Conservation (phyloP, 768 basidiomycete genomes). For the Rubroboletus pulcherrimus region DNA sequence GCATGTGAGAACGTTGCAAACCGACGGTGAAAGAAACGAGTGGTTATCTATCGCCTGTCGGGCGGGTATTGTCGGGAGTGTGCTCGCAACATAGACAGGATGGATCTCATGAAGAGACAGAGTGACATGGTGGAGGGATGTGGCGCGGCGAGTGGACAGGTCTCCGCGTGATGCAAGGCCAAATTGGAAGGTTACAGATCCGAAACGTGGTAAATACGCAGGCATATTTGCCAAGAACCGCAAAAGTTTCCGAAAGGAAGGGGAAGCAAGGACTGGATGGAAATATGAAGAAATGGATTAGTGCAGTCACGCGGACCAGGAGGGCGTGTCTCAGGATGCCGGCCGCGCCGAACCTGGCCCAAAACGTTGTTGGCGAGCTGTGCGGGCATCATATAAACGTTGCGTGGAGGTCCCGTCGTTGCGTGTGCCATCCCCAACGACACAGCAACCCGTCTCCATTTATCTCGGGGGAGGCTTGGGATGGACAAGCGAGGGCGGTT, state of each 20-base stretch:
- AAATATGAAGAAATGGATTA: slow-evolving; percentile 5
- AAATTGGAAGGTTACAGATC: slow-evolving; percentile 5
- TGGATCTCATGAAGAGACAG: background rate
- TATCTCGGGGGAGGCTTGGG: slow-evolving; percentile 1
- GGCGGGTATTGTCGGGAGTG: background rate
- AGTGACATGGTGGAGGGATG: background rate
- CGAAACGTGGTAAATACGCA: slow-evolving; percentile 12
- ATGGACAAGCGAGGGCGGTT: background rate
- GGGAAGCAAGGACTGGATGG: background rate
- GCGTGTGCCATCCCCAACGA: background rate
- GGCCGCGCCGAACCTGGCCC: slow-evolving; percentile 11
- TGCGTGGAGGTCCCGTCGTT: background rate
- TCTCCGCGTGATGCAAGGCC: background rate
- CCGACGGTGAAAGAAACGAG: background rate
- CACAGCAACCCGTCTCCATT: background rate
- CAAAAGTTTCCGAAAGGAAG: slow-evolving; percentile 12
- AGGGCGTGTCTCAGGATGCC: slow-evolving; percentile 17
- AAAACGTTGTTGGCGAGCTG: slow-evolving; percentile 22
- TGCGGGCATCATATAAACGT: slow-evolving; percentile 13
- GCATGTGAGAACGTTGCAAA: slow-evolving; percentile 7
- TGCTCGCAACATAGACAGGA: background rate
- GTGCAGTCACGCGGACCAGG: background rate
- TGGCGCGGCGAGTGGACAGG: slow-evolving; percentile 1
- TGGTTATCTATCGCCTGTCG: background rate
- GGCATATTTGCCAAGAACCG: slow-evolving; percentile 5